A percentile compares a stretch with the other conserved stretches of the same genome.
phyloP scores from a whole-genome alignment of 108 stramenopile species.

The Aurantiochytrium sp. region DNA sequence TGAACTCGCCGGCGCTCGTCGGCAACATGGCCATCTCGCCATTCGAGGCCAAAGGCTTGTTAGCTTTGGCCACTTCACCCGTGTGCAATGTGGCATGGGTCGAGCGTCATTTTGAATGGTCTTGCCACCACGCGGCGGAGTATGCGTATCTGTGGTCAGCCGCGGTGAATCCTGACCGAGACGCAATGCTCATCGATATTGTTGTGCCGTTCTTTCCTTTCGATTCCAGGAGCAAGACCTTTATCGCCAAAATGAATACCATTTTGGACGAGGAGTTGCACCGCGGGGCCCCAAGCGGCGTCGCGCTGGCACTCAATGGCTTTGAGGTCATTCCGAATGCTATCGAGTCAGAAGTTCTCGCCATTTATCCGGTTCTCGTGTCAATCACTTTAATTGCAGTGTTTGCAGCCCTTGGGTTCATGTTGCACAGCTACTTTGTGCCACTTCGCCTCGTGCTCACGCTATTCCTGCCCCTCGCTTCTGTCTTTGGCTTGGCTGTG shows the following conservation, averaged over 20 bases:
- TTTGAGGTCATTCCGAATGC: not conserved
- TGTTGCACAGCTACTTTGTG: slow-evolving; percentile 5
- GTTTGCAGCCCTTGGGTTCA: not conserved
- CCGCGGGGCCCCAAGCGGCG: not conserved
- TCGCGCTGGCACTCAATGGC: not conserved
- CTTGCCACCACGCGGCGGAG: not conserved
- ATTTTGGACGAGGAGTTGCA: not conserved
- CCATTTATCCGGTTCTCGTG: not conserved
- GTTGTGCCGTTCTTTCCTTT: slow-evolving; percentile 4
- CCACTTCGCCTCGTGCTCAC: not conserved
- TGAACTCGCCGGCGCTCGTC: not conserved
- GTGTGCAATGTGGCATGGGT: not conserved
- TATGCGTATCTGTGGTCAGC: not conserved
- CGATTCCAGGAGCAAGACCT: not conserved
- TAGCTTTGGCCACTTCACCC: not conserved
- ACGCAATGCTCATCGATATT: not conserved
- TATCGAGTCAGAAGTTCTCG: not conserved
- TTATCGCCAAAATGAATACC: not conserved
- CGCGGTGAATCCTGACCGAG: not conserved
- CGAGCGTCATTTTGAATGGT: not conserved
- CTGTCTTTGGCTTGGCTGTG: slow-evolving; percentile 41
- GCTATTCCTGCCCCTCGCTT: slow-evolving; percentile 33
- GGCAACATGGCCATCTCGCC: not conserved
- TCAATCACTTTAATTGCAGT: not conserved
- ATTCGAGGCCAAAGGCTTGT: not conserved